Conservation (phyloP, 78 protist genomes). For the Paulinella micropora region DNA sequence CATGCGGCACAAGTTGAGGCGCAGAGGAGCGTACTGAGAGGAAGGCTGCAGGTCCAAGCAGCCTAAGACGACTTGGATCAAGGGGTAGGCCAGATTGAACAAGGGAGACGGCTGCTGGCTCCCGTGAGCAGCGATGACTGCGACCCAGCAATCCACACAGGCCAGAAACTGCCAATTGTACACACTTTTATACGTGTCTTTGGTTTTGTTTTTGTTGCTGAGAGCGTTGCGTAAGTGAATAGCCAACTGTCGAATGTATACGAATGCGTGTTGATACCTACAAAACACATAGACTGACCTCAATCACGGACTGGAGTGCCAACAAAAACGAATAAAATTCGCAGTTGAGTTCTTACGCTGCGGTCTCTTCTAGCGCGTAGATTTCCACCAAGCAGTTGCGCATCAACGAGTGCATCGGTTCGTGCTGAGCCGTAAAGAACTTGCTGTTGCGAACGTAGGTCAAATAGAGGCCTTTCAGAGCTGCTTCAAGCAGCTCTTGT, state of each 20-base stretch:
- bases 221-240: slow-evolving; percentile 48
- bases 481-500: too few relatives aligned
- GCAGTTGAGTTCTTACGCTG: too few relatives aligned
- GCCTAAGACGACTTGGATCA: neutral
- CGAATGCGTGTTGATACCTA: slow-evolving; percentile 59
- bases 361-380: slow-evolving; percentile 39
- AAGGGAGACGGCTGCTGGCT: slow-evolving; percentile 42
- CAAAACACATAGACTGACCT: too few relatives aligned
- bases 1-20: slow-evolving; percentile 31
- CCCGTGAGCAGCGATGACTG: slow-evolving; percentile 29
- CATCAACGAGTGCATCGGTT: slow-evolving; percentile 33
- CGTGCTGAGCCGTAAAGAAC: neutral
- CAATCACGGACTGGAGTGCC: too few relatives aligned
- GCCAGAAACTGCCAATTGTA: slow-evolving; percentile 66
- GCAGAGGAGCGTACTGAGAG: slow-evolving; percentile 46
- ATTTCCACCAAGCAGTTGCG: slow-evolving; percentile 55
- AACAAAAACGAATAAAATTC: too few relatives aligned
- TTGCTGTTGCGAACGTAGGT: slow-evolving; percentile 34
- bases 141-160: slow-evolving; percentile 50
- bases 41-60: neutral
- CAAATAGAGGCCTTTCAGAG: slow-evolving; percentile 35
- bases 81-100: slow-evolving; percentile 29
- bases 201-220: slow-evolving; percentile 7
- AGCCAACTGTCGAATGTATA: slow-evolving; percentile 67
- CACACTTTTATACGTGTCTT: slow-evolving; percentile 10